phyloP scores from a whole-genome alignment of 768 basidiomycete genomes.

The Sporobolomyces phaffii region DNA sequence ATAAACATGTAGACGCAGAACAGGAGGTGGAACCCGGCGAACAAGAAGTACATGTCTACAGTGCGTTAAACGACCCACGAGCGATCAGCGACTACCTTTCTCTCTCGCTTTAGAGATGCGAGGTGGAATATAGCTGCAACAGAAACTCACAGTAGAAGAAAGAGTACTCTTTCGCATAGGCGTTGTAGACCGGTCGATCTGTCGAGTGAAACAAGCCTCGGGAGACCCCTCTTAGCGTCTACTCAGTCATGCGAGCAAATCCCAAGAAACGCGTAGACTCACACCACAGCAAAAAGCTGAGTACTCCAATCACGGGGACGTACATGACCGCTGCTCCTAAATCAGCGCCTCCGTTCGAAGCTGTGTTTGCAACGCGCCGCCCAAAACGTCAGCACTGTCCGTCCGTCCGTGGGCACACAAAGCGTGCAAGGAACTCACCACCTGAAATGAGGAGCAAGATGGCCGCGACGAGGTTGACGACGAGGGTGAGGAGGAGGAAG shows the following conservation, averaged over 20 bases:
- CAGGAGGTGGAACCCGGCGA: conserved; percentile 86
- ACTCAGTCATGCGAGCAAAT: too few species aligned
- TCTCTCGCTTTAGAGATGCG: too few species aligned
- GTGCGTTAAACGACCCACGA: too few species aligned
- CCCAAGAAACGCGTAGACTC: conserved; percentile 3
- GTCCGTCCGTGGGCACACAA: background rate
- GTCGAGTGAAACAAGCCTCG: too few species aligned
- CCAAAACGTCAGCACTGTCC: too few species aligned
- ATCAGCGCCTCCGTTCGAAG: conserved; percentile 59
- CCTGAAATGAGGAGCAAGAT: conserved; percentile 78
- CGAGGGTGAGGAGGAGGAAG: conserved; percentile 68
- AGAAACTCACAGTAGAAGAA: conserved; percentile 89
- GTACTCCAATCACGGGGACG: conserved; percentile 64
- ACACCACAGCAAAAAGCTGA: conserved; percentile 87
- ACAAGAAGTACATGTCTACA: conserved; percentile 91
- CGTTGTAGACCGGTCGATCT: conserved; percentile 85
- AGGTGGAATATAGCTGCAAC: too few species aligned
- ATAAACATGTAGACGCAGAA: conserved; percentile 93
- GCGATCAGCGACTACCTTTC: too few species aligned
- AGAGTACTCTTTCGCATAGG: conserved; percentile 85
- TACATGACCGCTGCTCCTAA: conserved; percentile 77
- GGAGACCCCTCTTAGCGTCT: too few species aligned
- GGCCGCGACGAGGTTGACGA: conserved; percentile 85
- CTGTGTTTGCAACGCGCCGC: background rate
- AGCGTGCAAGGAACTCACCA: conserved; percentile 35